phyloP scores from a whole-genome alignment of 352 stramenopile genomes.

The Thraustotheca clavata region DNA sequence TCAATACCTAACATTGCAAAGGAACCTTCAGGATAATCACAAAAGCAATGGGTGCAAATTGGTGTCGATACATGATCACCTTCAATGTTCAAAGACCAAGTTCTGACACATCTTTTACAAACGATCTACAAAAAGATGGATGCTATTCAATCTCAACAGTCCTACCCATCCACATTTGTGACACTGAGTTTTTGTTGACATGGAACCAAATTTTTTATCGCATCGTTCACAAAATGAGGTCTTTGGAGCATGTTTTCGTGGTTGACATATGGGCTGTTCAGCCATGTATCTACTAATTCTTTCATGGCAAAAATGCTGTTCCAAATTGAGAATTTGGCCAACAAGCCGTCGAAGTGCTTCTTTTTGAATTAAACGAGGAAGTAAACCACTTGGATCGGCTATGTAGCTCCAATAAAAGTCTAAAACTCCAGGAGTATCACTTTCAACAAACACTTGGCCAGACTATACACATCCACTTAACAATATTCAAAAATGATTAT shows the following conservation, averaged over 20 bases:
- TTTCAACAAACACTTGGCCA: slow-evolving; percentile 10
- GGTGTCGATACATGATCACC: neutral
- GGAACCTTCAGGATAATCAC: neutral
- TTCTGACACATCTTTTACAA: neutral
- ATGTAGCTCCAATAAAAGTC: neutral
- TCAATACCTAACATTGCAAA: too few species aligned
- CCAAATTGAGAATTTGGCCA: neutral
- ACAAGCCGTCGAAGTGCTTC: neutral
- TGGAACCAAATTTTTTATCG: neutral
- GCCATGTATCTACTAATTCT: neutral
- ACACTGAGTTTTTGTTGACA: neutral
- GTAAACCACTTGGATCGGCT: neutral
- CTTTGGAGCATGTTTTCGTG: neutral
- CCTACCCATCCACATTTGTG: neutral
- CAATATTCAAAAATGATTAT: neutral
- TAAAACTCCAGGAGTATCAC: neutral
- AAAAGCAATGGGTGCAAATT: neutral
- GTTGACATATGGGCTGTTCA: neutral
- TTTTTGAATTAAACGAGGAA: neutral
- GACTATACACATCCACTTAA: neutral
- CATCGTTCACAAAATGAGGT: neutral
- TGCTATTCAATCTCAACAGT: neutral
- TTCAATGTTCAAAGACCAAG: neutral
- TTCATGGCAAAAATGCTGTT: neutral
- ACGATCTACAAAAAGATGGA: neutral